These are phyloP conservation scores for Ascoidea rubescens DNA, from an alignment of 805 yeast genomes.

Conservation along the genomic window DNA sequence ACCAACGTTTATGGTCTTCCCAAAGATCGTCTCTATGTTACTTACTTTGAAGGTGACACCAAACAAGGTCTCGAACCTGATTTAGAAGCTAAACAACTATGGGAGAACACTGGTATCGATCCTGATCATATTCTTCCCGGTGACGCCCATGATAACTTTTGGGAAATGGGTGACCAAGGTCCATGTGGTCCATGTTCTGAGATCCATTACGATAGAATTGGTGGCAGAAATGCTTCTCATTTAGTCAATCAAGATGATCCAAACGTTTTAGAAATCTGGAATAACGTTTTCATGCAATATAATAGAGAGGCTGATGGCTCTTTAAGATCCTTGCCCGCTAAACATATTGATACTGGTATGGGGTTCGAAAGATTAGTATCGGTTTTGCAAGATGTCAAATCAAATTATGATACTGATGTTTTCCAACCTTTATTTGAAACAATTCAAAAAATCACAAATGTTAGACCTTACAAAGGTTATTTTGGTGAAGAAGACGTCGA, in stretches of 20 bases:
- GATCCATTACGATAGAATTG: constrained; percentile 94
- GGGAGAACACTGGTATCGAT: constrained; percentile 80
- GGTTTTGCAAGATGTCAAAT: constrained; percentile 75
- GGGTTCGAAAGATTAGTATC: constrained; percentile 97
- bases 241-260: constrained; percentile 97
- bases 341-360: constrained; percentile 97
- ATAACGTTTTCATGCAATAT: constrained; percentile 90
- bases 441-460: constrained; percentile 89
- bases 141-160: constrained; percentile 79
- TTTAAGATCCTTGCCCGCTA: constrained; percentile 74
- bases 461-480: constrained; percentile 80
- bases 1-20: constrained; percentile 75
- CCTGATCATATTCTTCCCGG: constrained; percentile 94
- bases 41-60: constrained; percentile 92
- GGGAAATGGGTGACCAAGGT: constrained; percentile 99
- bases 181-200: constrained; percentile 99
- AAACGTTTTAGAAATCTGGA: constrained; percentile 95
- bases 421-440: constrained; percentile 76
- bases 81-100: constrained; percentile 77
- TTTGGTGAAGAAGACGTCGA: constrained; percentile 88
- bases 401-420: constrained; percentile 96
- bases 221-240: constrained; percentile 88
- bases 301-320: constrained; percentile 85
- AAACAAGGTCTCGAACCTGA: constrained; percentile 79
- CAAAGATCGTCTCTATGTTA: constrained; percentile 74